Evolutionary conservation across 1,284 basidiomycete species (phyloP).

Genomic region (Termitomyces sp.): DNA sequence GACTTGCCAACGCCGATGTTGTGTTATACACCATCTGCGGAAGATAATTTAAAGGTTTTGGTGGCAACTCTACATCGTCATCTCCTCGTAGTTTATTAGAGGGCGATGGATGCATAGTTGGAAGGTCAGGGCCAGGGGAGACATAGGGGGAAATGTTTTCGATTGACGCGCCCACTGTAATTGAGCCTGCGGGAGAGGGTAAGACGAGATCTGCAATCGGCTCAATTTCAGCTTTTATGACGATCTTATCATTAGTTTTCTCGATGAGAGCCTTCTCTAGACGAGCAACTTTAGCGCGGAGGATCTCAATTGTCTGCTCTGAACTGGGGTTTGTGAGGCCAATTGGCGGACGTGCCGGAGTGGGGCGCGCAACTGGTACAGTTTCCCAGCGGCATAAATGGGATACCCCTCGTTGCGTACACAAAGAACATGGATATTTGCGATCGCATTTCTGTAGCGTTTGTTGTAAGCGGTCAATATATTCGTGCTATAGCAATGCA

Average conservation of each 20-base stretch:
- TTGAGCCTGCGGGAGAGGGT: constrained; percentile 14
- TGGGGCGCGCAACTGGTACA: constrained; percentile 41
- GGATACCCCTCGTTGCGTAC: constrained; percentile 42
- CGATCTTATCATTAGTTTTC: constrained; percentile 14
- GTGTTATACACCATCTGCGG: constrained; percentile 23
- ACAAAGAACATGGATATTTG: constrained; percentile 46
- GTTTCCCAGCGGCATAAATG: constrained; percentile 53
- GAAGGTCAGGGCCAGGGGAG: constrained; percentile 9
- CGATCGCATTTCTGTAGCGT: constrained; percentile 47
- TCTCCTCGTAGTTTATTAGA: constrained; percentile 5
- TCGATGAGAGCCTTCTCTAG: constrained; percentile 35
- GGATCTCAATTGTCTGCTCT: constrained; percentile 31
- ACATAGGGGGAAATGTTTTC: constrained; percentile 10
- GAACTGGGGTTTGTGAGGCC: constrained; percentile 17
- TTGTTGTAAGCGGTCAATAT: background rate
- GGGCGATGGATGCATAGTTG: background rate
- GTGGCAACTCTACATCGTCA: constrained; percentile 4
- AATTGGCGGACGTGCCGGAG: constrained; percentile 40
- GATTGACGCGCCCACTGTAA: constrained; percentile 9
- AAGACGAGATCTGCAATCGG: constrained; percentile 7
- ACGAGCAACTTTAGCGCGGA: constrained; percentile 36
- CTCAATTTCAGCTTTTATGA: constrained; percentile 5
- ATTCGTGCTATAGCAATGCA: background rate
- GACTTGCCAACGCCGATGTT: constrained; percentile 26
- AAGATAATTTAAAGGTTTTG: constrained; percentile 14